Conservation (phyloP, 2,329 filamentous ascomycete species). For the Penicillium rolfsii region DNA sequence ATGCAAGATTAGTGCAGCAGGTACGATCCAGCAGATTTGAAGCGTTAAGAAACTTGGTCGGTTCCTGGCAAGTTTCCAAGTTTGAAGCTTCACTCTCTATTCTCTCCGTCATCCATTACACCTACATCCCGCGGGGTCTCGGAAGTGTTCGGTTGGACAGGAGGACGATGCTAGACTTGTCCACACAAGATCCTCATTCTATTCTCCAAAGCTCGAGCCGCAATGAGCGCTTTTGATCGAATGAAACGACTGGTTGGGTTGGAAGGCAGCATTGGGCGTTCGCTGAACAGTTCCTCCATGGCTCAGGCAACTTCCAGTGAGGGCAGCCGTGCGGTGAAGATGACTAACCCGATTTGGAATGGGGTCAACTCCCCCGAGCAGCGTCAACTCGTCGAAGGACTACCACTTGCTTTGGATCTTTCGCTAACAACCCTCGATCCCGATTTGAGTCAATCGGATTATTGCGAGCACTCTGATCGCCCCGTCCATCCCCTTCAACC, state of each 20-base stretch:
- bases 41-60: slow-evolving; percentile 6
- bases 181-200: background rate
- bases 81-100: slow-evolving; percentile 1
- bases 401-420: slow-evolving; percentile 7
- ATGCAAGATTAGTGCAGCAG: slow-evolving; percentile 12
- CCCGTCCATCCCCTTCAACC: background rate
- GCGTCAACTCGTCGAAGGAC: slow-evolving; percentile 10
- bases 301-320: background rate
- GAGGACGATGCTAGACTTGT: background rate
- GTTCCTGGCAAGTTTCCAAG: slow-evolving; percentile 10
- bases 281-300: background rate
- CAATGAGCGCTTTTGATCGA: slow-evolving; percentile 24
- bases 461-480: background rate
- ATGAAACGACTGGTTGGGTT: slow-evolving; percentile 27
- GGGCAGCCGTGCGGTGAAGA: background rate
- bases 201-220: background rate
- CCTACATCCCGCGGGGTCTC: slow-evolving; percentile 14
- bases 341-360: slow-evolving; percentile 23
- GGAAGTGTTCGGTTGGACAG: slow-evolving; percentile 6
- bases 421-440: background rate
- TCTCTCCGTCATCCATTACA: slow-evolving; percentile 26
- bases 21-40: slow-evolving; percentile 6
- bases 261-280: slow-evolving; percentile 3
- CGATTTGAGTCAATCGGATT: background rate
- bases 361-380: slow-evolving; percentile 11